Evolutionary conservation across 257 asterid genomes (phyloP).

Genomic region (Apocynum venetum): DNA sequence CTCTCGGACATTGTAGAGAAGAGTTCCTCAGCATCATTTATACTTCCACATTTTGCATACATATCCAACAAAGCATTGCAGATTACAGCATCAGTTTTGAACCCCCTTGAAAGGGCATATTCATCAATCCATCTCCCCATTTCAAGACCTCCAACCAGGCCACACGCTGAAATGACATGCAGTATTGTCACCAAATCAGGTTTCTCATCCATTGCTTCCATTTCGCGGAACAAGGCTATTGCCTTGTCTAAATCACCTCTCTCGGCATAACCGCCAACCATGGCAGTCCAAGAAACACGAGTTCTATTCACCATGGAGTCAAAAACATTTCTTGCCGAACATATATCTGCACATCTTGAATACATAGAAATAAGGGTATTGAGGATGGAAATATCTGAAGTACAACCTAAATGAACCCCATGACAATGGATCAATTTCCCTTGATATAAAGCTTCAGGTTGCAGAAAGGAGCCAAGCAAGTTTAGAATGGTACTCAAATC

Average conservation of each 20-base stretch:
- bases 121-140: constrained; percentile 55
- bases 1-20: constrained; percentile 39
- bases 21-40: constrained; percentile 45
- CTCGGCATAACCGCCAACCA: constrained; percentile 59
- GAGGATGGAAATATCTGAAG: constrained; percentile 35
- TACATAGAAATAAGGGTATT: constrained; percentile 63
- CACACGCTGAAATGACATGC: constrained; percentile 63
- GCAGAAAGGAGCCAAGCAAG: constrained; percentile 45
- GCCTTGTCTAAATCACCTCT: constrained; percentile 53
- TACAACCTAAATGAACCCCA: constrained; percentile 47
- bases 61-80: constrained; percentile 65
- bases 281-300: constrained; percentile 63
- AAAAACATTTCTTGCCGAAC: constrained; percentile 45
- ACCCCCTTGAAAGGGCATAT: constrained; percentile 38
- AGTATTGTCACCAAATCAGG: constrained; percentile 59
- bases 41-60: constrained; percentile 70
- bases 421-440: constrained; percentile 57
- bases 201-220: constrained; percentile 53
- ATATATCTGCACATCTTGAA: constrained; percentile 54
- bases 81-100: constrained; percentile 38
- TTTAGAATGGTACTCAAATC: constrained; percentile 56
- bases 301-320: constrained; percentile 42
- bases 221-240: constrained; percentile 36
- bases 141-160: constrained; percentile 56
- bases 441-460: constrained; percentile 25